Conservation (phyloP, 495 filamentous ascomycete species). For the Penicillium crystallinum region DNA sequence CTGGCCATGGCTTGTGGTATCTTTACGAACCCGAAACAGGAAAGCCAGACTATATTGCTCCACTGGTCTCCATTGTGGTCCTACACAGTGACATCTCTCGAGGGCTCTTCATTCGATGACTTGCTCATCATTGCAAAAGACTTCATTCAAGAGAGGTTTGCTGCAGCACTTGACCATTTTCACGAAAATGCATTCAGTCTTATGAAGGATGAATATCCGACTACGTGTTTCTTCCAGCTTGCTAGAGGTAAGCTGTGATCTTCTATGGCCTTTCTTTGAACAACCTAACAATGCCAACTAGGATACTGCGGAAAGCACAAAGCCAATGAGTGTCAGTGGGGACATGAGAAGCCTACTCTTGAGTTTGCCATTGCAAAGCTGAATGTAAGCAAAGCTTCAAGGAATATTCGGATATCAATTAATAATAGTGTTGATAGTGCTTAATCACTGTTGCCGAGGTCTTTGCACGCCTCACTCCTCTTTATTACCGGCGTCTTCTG, state of each 20-base stretch:
- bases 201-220: background rate
- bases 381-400: background rate
- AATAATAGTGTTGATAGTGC: background rate
- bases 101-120: background rate
- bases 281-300: background rate
- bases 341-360: background rate
- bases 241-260: background rate
- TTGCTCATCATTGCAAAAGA: background rate
- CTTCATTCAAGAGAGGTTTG: constrained; percentile 1
- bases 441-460: constrained; percentile 7
- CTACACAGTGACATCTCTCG: background rate
- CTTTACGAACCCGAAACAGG: background rate
- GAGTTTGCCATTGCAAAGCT: background rate
- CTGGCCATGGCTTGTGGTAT: constrained; percentile 5
- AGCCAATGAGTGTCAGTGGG: background rate
- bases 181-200: background rate
- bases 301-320: constrained; percentile 1
- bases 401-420: background rate
- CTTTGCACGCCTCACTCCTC: constrained; percentile 5
- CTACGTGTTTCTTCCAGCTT: background rate
- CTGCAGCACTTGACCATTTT: background rate
- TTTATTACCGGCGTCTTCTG: constrained; percentile 13
- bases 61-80: constrained; percentile 6
- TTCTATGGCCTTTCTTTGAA: background rate
- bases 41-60: background rate